Evolutionary conservation across 2,329 filamentous ascomycete genomes (phyloP), one percentile per base, ranked within the genome.

Genomic region (Aspergillus cejpii): DNA sequence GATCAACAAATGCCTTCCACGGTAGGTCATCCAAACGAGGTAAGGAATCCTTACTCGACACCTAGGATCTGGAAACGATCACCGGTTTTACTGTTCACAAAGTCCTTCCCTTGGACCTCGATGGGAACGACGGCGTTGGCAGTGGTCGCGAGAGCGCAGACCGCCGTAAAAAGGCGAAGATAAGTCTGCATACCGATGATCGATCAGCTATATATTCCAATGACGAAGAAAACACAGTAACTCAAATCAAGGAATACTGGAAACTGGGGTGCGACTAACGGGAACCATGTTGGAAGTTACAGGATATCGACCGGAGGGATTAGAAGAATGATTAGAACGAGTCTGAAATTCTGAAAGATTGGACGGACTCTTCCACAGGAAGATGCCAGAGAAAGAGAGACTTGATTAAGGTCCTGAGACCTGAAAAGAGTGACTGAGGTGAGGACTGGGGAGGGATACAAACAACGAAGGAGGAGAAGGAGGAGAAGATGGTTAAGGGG

Each of bases 41-140:
- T 29, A 26, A 20, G n/a, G n/a, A n/a, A 37, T 36, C 36, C 72
- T 62, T 68, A 77, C 71, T 81, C 80, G 47, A 82, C 76, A 61
- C 79, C 79, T 47, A 82, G 68, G 47, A 83, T 75, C 67, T 80
- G 74, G 63, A 83, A 76, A 38, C 80, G 75, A 53, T 78, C 73
- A 44, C 73, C 73, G 14, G 76, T 79, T 43, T 74, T 68, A 27
- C 71, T 72, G 61, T 81, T 76, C 55, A 83, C 72, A 63, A 83
- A 82, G 60, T 83, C 75, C 62, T 78, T 75, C 47, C 78, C 77
- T 44, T 74, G 61, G 41, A 82, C 74, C 45, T 74, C 71, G 44
- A 83, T 68, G 5, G 78, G 73, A 43, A 75, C 74, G 36, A 81
- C 74, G 21, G 78, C 78, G 15, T 67, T 58, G 29, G 70, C 72